Conservation (phyloP, 2,329 filamentous ascomycete genomes). For the Paraconiothyrium brasiliense region DNA sequence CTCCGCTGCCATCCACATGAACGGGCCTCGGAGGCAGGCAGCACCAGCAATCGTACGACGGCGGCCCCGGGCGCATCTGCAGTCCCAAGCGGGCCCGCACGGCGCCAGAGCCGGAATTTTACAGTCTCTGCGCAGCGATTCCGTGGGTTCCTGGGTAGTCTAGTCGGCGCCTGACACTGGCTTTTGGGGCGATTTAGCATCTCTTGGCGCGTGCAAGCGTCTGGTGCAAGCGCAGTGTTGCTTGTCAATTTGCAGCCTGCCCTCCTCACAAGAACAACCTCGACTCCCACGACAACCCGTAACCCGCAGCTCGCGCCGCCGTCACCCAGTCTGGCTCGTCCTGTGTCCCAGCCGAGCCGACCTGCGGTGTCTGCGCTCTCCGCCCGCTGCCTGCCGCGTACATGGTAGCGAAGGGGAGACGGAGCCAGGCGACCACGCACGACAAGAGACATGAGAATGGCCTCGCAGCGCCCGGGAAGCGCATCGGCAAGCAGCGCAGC, state of each 20-base stretch:
- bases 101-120: not conserved
- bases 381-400: constrained; percentile 41
- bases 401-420: constrained; percentile 61
- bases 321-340: constrained; percentile 56
- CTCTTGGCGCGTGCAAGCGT: not conserved
- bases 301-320: constrained; percentile 41
- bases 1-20: not conserved
- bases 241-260: constrained; percentile 11
- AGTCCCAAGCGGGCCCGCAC: not conserved
- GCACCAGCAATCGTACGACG: not conserved
- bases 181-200: not conserved
- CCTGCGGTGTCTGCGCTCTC: constrained; percentile 48
- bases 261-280: constrained; percentile 20
- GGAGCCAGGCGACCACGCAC: constrained; percentile 57
- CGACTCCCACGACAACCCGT: constrained; percentile 22
- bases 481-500: constrained; percentile 62
- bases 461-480: constrained; percentile 79
- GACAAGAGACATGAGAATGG: constrained; percentile 83
- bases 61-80: not conserved
- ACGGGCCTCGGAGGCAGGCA: not conserved
- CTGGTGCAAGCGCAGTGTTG: not conserved
- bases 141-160: not conserved
- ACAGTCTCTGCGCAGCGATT: constrained; percentile 2
- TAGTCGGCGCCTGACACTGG: not conserved
- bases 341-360: constrained; percentile 54